Conservation (phyloP, 1,284 basidiomycete species). For the Pholiota adiposa region DNA sequence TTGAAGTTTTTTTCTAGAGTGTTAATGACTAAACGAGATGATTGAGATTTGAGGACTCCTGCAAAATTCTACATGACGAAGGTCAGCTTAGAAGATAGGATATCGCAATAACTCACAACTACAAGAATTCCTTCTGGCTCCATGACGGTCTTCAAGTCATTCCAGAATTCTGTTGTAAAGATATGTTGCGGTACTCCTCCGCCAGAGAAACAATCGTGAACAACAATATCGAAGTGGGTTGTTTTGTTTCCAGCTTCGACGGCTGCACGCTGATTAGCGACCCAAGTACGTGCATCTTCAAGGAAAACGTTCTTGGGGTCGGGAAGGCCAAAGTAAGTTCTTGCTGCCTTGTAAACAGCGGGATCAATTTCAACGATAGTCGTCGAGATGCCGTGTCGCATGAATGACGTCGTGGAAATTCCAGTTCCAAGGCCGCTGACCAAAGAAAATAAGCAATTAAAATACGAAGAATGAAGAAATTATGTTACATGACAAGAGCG, state of each 20-base stretch:
- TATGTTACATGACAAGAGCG: constrained; percentile 70
- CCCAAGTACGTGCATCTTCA: constrained; percentile 76
- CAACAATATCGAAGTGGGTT: constrained; percentile 68
- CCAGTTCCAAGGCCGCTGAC: constrained; percentile 85
- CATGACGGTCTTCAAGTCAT: constrained; percentile 65
- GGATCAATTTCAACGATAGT: constrained; percentile 89
- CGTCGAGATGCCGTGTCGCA: constrained; percentile 66
- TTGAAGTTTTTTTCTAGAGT: constrained; percentile 73
- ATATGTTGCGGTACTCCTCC: constrained; percentile 84
- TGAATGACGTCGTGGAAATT: constrained; percentile 75
- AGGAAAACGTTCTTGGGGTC: constrained; percentile 67
- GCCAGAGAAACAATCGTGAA: constrained; percentile 93
- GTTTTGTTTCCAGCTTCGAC: constrained; percentile 34
- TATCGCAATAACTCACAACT: constrained; percentile 54
- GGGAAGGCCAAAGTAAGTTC: constrained; percentile 77
- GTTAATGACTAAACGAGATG: constrained; percentile 67
- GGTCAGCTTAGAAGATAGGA: not conserved
- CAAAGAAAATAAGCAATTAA: not conserved
- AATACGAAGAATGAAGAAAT: constrained; percentile 7
- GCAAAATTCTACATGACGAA: constrained; percentile 47
- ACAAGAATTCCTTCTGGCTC: constrained; percentile 77
- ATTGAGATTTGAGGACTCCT: constrained; percentile 64
- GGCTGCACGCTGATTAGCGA: constrained; percentile 43
- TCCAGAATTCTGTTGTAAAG: constrained; percentile 85
- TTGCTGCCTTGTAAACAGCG: constrained; percentile 83